Conservation (phyloP, 768 basidiomycete species). For the Lyophyllum decastes region DNA sequence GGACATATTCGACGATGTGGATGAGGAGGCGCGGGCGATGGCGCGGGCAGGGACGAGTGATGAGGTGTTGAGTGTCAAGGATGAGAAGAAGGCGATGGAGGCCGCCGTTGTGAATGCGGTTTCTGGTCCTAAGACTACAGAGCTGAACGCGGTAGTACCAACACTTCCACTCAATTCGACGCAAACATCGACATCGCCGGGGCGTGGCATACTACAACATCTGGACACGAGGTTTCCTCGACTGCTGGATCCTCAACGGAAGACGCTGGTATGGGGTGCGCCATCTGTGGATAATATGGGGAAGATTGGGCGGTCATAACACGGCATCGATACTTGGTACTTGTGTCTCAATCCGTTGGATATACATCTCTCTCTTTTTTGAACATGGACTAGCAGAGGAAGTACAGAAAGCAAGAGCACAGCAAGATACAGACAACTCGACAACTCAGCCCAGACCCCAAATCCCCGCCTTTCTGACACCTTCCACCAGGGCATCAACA, state of each 20-base stretch:
- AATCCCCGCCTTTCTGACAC: constrained; percentile 82
- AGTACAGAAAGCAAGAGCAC: constrained; percentile 13
- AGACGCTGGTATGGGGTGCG: constrained; percentile 74
- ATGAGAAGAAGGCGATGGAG: constrained; percentile 25
- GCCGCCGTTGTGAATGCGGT: constrained; percentile 19
- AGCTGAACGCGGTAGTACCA: constrained; percentile 1
- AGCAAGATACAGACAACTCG: constrained; percentile 7
- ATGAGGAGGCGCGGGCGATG: constrained; percentile 71
- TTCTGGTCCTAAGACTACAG: constrained; percentile 6
- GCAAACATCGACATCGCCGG: constrained; percentile 6
- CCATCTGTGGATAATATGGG: constrained; percentile 68
- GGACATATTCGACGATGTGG: constrained; percentile 87
- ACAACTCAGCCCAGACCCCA: constrained; percentile 64
- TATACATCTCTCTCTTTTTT: neutral
- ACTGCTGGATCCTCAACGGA: constrained; percentile 59
- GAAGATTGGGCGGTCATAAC: constrained; percentile 29
- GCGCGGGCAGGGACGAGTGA: constrained; percentile 30
- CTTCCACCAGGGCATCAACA: constrained; percentile 88
- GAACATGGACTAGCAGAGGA: constrained; percentile 4
- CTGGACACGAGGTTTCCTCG: constrained; percentile 48
- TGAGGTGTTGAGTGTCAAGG: constrained; percentile 28
- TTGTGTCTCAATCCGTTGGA: constrained; percentile 1
- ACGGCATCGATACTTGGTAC: neutral
- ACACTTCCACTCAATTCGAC: neutral
- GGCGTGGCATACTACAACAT: constrained; percentile 47